Evolutionary conservation across 805 yeast genomes (phyloP).

Genomic region (Monosporozyma servazzii): DNA sequence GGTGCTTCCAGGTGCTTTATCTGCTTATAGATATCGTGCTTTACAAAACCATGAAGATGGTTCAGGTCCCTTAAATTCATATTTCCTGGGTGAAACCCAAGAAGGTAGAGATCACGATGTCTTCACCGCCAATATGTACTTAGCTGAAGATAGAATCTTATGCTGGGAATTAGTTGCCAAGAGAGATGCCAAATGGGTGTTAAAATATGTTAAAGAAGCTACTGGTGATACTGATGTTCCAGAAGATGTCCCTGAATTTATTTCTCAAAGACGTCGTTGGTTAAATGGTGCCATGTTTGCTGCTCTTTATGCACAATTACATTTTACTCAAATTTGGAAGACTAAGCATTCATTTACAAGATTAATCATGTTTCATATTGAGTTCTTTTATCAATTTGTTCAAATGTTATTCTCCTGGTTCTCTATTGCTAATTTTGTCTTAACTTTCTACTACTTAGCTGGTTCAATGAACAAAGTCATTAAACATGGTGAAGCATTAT

Average conservation of each 20-base stretch:
- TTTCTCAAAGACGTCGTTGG: slow-evolving; percentile 97
- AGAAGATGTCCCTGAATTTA: slow-evolving; percentile 86
- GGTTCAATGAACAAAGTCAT: slow-evolving; percentile 59
- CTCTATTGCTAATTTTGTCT: slow-evolving; percentile 82
- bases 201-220: slow-evolving; percentile 86
- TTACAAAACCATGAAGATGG: slow-evolving; percentile 79
- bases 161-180: slow-evolving; percentile 96
- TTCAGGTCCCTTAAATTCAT: slow-evolving; percentile 81
- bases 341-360: slow-evolving; percentile 78
- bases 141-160: slow-evolving; percentile 92
- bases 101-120: slow-evolving; percentile 58
- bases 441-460: slow-evolving; percentile 87
- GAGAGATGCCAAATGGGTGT: slow-evolving; percentile 71
- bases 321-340: slow-evolving; percentile 80
- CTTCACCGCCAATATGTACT: slow-evolving; percentile 91
- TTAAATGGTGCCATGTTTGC: slow-evolving; percentile 96
- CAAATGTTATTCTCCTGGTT: slow-evolving; percentile 82
- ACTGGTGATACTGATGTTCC: slow-evolving; percentile 97
- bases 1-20: slow-evolving; percentile 91
- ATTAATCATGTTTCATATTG: slow-evolving; percentile 73
- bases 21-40: slow-evolving; percentile 89
- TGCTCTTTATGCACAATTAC: slow-evolving; percentile 79
- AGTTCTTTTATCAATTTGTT: slow-evolving; percentile 79
- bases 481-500: slow-evolving; percentile 69
- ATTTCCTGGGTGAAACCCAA: slow-evolving; percentile 79